Evolutionary conservation across 352 stramenopile species (phyloP).

Genomic region (Peronosclerospora sorghi): DNA sequence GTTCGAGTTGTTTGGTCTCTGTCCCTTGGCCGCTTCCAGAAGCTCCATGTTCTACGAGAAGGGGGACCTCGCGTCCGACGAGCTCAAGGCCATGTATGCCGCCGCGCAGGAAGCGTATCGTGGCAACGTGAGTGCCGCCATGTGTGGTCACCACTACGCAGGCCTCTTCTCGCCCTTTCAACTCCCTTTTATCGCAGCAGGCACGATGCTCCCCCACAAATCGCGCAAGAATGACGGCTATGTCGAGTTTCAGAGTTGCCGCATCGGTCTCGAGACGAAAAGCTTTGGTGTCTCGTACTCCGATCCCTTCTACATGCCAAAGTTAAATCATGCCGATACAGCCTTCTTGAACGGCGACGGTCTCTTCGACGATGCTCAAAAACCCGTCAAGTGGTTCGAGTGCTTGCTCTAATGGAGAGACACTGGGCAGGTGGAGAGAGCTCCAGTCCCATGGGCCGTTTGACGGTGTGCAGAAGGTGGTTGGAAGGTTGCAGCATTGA

Average conservation of each 20-base stretch:
- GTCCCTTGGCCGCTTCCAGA: background rate
- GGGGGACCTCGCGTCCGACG: too few relatives aligned
- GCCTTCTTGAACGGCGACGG: slow-evolving; percentile 28
- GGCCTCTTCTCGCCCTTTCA: slow-evolving; percentile 26
- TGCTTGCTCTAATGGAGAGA: slow-evolving; percentile 19
- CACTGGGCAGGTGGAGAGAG: too few relatives aligned
- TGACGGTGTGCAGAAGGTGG: too few relatives aligned
- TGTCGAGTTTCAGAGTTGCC: slow-evolving; percentile 41
- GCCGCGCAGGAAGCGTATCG: slow-evolving; percentile 20
- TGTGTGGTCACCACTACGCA: slow-evolving; percentile 25
- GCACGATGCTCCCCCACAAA: slow-evolving; percentile 15
- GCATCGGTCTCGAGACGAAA: background rate
- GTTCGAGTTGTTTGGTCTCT: too few relatives aligned
- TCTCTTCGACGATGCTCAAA: slow-evolving; percentile 21
- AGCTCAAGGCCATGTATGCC: slow-evolving; percentile 7
- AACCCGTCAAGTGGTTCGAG: slow-evolving; percentile 36
- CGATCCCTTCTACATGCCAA: slow-evolving; percentile 24
- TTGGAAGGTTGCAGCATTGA: too few relatives aligned
- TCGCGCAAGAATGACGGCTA: slow-evolving; percentile 23
- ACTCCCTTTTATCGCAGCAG: slow-evolving; percentile 7
- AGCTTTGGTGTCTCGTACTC: slow-evolving; percentile 2
- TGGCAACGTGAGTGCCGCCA: slow-evolving; percentile 22
- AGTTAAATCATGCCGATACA: slow-evolving; percentile 40
- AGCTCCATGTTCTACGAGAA: slow-evolving; percentile 5
- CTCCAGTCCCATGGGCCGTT: too few relatives aligned